Evolutionary conservation across 345 rosid genomes (phyloP).

Genomic region (Combretum micranthum): DNA sequence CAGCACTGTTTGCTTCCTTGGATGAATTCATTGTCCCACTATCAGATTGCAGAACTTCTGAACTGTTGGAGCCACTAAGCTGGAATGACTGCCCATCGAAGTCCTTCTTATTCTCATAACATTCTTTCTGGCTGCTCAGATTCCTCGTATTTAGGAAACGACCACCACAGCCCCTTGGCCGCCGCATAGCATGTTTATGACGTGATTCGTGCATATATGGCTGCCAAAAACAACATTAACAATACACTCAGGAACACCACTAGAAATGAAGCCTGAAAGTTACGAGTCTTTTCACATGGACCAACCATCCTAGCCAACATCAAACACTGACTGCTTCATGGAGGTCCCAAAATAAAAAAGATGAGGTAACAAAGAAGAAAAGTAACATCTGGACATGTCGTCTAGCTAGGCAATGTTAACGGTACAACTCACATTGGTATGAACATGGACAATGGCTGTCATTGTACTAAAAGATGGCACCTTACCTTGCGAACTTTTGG

Average conservation of each 20-base stretch:
- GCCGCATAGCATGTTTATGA: conserved; percentile 93
- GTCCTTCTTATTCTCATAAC: conserved; percentile 26
- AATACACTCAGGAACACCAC: not conserved
- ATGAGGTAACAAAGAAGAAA: too few relatives aligned
- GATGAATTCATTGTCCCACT: conserved; percentile 56
- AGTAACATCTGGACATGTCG: too few relatives aligned
- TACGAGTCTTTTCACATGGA: not conserved
- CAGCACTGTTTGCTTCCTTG: conserved; percentile 34
- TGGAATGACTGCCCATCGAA: conserved; percentile 13
- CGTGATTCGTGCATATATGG: conserved; percentile 90
- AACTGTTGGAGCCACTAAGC: conserved; percentile 65
- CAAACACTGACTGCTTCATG: not conserved
- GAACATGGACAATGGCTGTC: not conserved
- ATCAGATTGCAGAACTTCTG: conserved; percentile 77
- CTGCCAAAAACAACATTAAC: conserved; percentile 25
- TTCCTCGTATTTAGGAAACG: conserved; percentile 75
- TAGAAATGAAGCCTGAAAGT: not conserved
- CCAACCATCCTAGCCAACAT: not conserved
- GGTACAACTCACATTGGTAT: too few relatives aligned
- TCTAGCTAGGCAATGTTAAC: too few relatives aligned
- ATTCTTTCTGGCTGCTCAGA: conserved; percentile 17
- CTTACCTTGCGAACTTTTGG: conserved; percentile 62
- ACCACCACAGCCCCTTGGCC: conserved; percentile 96
- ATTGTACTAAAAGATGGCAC: not conserved
- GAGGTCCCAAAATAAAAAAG: not conserved